Percentiles rank a stretch among this genome's conserved stretches.
phyloP scores from a whole-genome alignment of 2,329 filamentous ascomycete genomes.

The Tolypocladium amazonense region DNA sequence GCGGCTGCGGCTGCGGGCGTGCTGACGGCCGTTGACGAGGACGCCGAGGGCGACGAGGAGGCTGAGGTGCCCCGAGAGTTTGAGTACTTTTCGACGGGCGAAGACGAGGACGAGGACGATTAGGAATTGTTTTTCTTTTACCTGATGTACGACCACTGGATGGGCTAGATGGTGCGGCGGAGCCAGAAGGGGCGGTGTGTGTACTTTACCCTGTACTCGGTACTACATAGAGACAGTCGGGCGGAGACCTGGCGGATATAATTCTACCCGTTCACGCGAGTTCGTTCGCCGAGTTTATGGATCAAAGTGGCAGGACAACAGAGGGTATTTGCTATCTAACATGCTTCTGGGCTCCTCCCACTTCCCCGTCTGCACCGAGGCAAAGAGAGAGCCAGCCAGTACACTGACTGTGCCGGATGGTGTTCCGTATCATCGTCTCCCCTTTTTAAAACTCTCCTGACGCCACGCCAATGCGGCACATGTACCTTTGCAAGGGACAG shows the following conservation, averaged over 20 bases:
- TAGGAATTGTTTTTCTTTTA: constrained; percentile 10
- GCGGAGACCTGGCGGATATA: background rate
- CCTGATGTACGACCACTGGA: background rate
- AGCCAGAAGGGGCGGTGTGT: background rate
- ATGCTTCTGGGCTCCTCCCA: background rate
- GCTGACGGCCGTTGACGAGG: constrained; percentile 79
- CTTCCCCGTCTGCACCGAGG: background rate
- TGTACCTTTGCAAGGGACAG: background rate
- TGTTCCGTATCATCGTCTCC: background rate
- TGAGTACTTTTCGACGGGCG: constrained; percentile 57
- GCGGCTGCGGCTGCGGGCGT: constrained; percentile 69
- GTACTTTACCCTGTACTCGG: background rate
- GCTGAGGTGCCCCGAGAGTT: constrained; percentile 62
- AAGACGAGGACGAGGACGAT: constrained; percentile 37
- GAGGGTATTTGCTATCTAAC: background rate
- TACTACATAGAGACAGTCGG: background rate
- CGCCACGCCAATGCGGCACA: background rate
- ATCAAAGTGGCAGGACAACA: background rate
- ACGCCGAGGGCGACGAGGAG: constrained; percentile 63
- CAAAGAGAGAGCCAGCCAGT: background rate
- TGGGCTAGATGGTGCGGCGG: background rate
- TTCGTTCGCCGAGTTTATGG: too few relatives aligned
- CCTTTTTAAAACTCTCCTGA: too few relatives aligned
- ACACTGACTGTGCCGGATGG: background rate
- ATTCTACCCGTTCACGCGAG: background rate